Base-by-base conservation (phyloP, 2,329 filamentous ascomycete genomes). In the Pseudocercospora musae region DNA sequence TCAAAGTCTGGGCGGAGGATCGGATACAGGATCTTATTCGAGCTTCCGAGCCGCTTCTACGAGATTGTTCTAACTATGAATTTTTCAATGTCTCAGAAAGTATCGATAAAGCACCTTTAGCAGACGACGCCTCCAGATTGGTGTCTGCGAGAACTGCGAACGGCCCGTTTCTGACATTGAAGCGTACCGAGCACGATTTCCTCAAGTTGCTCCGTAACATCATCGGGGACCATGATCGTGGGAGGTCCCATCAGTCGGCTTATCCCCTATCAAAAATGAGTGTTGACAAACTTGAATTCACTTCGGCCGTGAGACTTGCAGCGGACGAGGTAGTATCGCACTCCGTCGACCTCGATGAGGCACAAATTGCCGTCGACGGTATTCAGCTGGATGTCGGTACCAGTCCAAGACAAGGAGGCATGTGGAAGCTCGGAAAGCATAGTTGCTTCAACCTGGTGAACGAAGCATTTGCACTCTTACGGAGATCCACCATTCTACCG, bases 21-120 rank as follows among this genome's bases (percentile, higher is more conserved):
- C 86, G 85, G 67, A 80, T 88, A 1, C 78, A 81, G 48, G 84
- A 84, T 50, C 79, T 91, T 6, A 75, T 90, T 25, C 80, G 82
- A 18, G 81, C 83, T 13, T 85, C 82, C 66, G 81, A 80, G 21
- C 78, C 81, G 1, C 82, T 89, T 15, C 86, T 90, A 68, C 81
- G 87, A 54, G 81, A 81, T 1, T 90, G 87, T 71, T 88, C 87
- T 10, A 92, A 90, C 68, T 84, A 89, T 65, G 89, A 92, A 71
- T 93, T 91, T 73, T 91, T 87, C 78, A 92, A 92, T 68, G 78
- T 90, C 15, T 87, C 87, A 1, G 88, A 91, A 56, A 65, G 54
- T 7, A 55, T 62, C 10, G 64, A 67, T n/a, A 59, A 70, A 79
- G 77, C 49, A 70, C 29, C 60, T 59, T 67, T 56, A 69, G 72